Percentiles rank a stretch among this genome's conserved stretches.
Evolutionary conservation across 2,329 filamentous ascomycete genomes (phyloP).

Genomic region (Harringtonia lauricola): DNA sequence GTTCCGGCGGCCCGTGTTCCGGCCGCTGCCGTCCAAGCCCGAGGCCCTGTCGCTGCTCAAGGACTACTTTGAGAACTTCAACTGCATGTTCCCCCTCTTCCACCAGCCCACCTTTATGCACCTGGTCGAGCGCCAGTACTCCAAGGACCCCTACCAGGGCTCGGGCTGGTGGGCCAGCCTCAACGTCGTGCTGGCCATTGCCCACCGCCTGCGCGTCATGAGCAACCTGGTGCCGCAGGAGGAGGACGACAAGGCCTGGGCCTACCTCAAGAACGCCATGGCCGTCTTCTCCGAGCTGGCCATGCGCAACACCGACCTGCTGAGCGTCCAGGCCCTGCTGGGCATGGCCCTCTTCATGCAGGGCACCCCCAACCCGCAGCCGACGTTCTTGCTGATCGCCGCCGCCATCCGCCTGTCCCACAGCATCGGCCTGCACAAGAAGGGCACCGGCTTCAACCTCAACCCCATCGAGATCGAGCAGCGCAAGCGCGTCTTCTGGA

Average conservation of each 20-base stretch:
- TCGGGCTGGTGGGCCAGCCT: slow-evolving; percentile 98
- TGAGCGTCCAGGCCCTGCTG: slow-evolving; percentile 87
- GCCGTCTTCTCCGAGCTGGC: slow-evolving; percentile 85
- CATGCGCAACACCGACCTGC: slow-evolving; percentile 88
- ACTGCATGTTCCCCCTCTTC: slow-evolving; percentile 95
- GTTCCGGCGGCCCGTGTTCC: slow-evolving; percentile 76
- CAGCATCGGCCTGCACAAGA: slow-evolving; percentile 90
- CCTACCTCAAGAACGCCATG: slow-evolving; percentile 93
- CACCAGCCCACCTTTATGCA: slow-evolving; percentile 99
- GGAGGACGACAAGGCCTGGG: slow-evolving; percentile 91
- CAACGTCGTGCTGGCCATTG: slow-evolving; percentile 88
- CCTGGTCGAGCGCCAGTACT: slow-evolving; percentile 88
- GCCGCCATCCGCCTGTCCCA: slow-evolving; percentile 85
- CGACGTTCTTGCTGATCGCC: slow-evolving; percentile 81
- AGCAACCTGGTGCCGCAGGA: slow-evolving; percentile 83
- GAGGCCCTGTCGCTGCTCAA: slow-evolving; percentile 80
- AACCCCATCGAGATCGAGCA: slow-evolving; percentile 94
- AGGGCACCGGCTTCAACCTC: slow-evolving; percentile 82
- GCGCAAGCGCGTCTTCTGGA: slow-evolving; percentile 56
- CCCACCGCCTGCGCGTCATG: slow-evolving; percentile 87
- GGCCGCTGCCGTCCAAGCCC: slow-evolving; percentile 70
- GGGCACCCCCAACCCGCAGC: slow-evolving; percentile 92
- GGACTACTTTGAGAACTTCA: slow-evolving; percentile 98
- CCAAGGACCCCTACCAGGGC: slow-evolving; percentile 80
- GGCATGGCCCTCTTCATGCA: slow-evolving; percentile 94